Conservation (phyloP, 495 filamentous ascomycete genomes). For the Aspergillus indologenus region DNA sequence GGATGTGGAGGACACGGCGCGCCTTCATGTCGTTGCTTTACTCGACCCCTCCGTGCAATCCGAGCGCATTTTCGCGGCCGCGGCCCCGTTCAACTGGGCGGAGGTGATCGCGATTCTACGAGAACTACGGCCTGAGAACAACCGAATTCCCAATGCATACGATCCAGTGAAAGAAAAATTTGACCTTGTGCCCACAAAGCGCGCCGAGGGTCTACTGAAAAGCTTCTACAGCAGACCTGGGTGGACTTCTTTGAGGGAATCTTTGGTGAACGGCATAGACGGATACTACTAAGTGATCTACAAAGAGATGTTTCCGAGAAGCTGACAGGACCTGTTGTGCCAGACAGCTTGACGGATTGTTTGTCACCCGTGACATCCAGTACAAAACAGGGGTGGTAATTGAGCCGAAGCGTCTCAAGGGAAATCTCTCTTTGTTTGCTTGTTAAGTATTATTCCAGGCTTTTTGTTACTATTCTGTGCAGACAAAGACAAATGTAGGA, state of each 20-base stretch:
- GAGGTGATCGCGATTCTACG: slow-evolving; percentile 19
- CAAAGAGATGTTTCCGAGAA: no score
- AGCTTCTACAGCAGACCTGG: not conserved
- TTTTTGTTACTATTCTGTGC: no score
- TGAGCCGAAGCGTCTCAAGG: no score
- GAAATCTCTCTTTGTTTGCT: no score
- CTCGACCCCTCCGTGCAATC: slow-evolving; percentile 38
- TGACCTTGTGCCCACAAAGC: not conserved
- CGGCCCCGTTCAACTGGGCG: slow-evolving; percentile 14
- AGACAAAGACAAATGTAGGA: no score
- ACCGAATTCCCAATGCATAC: not conserved
- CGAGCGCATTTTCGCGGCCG: slow-evolving; percentile 42
- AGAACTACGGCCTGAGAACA: slow-evolving; percentile 19
- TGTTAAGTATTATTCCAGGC: no score
- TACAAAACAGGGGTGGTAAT: no score
- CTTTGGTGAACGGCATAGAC: not conserved
- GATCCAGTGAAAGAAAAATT: not conserved
- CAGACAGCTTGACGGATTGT: no score
- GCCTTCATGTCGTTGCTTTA: slow-evolving; percentile 46
- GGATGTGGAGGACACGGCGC: slow-evolving; percentile 49
- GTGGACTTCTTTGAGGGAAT: not conserved
- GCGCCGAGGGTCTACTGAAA: slow-evolving; percentile 1
- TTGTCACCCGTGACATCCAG: no score
- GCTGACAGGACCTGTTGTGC: no score
- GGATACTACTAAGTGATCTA: no score